Evolutionary conservation across 306 rosid genomes (phyloP).

Genomic region (Cicer chorassanicum): DNA sequence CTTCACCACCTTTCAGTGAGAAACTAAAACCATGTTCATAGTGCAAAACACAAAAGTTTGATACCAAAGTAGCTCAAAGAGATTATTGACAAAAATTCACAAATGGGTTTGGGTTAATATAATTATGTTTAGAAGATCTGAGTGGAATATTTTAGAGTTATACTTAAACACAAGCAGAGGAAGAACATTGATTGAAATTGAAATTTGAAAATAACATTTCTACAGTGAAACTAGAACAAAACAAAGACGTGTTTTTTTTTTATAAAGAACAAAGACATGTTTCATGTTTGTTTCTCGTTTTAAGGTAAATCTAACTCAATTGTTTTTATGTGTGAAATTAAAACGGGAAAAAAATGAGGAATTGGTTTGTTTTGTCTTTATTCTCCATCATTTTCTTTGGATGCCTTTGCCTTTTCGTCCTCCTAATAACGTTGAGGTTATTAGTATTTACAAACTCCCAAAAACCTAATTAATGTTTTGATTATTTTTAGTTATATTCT

Average conservation of each 20-base stretch:
- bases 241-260: not conserved
- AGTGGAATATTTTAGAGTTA: constrained; percentile 36
- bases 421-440: constrained; percentile 23
- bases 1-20: constrained; percentile 34
- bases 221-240: constrained; percentile 51
- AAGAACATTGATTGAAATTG: constrained; percentile 41
- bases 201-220: constrained; percentile 36
- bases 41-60: constrained; percentile 25
- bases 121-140: constrained; percentile 29
- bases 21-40: constrained; percentile 28
- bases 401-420: constrained; percentile 33
- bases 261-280: not conserved
- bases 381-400: constrained; percentile 5
- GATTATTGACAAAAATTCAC: constrained; percentile 47
- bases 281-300: constrained; percentile 37
- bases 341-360: constrained; percentile 4
- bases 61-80: constrained; percentile 46
- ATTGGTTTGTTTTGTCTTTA: not conserved
- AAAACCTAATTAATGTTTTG: not conserved
- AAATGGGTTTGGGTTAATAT: constrained; percentile 45
- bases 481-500: not conserved
- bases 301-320: constrained; percentile 8
- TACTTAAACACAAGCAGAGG: constrained; percentile 49
- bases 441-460: not conserved
- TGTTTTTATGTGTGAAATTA: not conserved